A percentile compares a stretch with the other conserved stretches of the same genome.
Evolutionary conservation across 352 stramenopile species (phyloP).

Genomic region (Elongisporangium prolatum): DNA sequence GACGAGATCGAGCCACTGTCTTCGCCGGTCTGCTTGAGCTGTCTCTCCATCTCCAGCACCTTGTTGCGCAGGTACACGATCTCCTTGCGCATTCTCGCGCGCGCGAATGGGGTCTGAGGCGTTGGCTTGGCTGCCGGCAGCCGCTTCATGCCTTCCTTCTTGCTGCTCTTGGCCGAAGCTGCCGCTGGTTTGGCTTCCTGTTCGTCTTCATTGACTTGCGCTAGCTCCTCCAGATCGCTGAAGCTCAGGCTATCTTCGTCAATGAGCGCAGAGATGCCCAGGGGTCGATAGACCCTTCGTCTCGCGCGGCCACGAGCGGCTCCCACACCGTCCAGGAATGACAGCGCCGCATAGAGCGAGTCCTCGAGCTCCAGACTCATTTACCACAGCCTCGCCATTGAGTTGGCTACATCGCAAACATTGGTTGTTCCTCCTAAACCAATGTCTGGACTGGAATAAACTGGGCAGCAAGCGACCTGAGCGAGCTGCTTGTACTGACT

Average conservation of each 20-base stretch:
- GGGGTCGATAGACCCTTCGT: not conserved
- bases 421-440: too few relatives aligned
- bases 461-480: too few relatives aligned
- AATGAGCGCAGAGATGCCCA: too few relatives aligned
- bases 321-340: constrained; percentile 28
- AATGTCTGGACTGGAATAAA: too few relatives aligned
- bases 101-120: constrained; percentile 31
- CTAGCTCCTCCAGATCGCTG: not conserved
- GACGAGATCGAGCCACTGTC: not conserved
- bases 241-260: not conserved
- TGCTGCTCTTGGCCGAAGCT: not conserved
- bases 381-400: too few relatives aligned
- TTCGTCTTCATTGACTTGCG: not conserved
- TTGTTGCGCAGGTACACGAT: constrained; percentile 36
- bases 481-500: too few relatives aligned
- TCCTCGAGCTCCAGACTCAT: not conserved
- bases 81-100: constrained; percentile 29
- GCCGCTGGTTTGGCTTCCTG: not conserved
- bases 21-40: constrained; percentile 19
- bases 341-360: constrained; percentile 19
- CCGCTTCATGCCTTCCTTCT: not conserved
- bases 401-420: too few relatives aligned
- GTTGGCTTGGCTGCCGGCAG: constrained; percentile 6
- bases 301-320: not conserved
- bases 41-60: constrained; percentile 32